A percentile compares a stretch with the other conserved stretches of the same genome.
phyloP scores from a whole-genome alignment of 2,329 filamentous ascomycete species.

The Fusarium humuli region DNA sequence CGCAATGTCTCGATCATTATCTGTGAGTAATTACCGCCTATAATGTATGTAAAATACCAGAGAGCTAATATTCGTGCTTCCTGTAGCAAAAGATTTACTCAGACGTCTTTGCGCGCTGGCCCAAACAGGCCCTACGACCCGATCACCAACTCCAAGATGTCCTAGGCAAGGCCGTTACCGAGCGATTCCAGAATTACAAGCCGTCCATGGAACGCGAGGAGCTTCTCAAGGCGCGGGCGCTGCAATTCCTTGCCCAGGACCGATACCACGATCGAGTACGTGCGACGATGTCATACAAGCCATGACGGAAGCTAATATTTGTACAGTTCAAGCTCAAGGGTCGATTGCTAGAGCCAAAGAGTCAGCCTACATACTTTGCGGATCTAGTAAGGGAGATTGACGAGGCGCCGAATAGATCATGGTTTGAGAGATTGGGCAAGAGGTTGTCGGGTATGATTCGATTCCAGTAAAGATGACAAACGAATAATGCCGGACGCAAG shows the following conservation, averaged over 20 bases:
- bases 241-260: slow-evolving; percentile 70
- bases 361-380: slow-evolving; percentile 72
- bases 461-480: slow-evolving; percentile 56
- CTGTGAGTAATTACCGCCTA: slow-evolving; percentile 40
- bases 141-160: slow-evolving; percentile 71
- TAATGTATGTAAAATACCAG: neutral
- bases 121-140: slow-evolving; percentile 71
- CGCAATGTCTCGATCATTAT: slow-evolving; percentile 52
- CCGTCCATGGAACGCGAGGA: slow-evolving; percentile 60
- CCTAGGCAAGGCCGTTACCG: slow-evolving; percentile 55
- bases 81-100: slow-evolving; percentile 53
- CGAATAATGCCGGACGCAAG: slow-evolving; percentile 31
- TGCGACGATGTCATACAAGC: neutral
- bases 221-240: slow-evolving; percentile 67
- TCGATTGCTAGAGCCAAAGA: slow-evolving; percentile 66
- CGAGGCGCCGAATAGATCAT: slow-evolving; percentile 69
- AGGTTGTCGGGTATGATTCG: slow-evolving; percentile 70
- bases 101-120: slow-evolving; percentile 66
- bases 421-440: slow-evolving; percentile 64
- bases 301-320: slow-evolving; percentile 14
- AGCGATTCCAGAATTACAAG: slow-evolving; percentile 50
- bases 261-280: slow-evolving; percentile 68
- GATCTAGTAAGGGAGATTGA: slow-evolving; percentile 72
- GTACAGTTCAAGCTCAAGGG: slow-evolving; percentile 57
- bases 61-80: neutral